Percentiles rank a stretch among this genome's conserved stretches.
These are phyloP conservation scores for Aspergillus kassunensis DNA, from an alignment of 495 filamentous ascomycete genomes.

Conservation along the genomic window DNA sequence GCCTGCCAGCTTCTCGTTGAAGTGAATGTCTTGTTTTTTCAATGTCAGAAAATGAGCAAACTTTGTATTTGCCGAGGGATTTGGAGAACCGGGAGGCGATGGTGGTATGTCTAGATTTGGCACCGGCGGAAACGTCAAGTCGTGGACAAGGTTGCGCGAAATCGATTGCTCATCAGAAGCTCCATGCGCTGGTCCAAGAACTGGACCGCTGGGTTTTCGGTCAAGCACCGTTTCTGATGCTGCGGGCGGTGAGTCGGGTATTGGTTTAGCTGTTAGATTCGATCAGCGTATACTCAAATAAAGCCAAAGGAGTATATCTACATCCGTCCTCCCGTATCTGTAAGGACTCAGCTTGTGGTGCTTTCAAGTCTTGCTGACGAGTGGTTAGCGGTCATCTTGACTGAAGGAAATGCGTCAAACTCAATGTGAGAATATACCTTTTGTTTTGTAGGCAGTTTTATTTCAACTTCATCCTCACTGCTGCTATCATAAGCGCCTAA, in stretches of 20 bases:
- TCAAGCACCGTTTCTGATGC: neutral
- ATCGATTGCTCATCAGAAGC: conserved; percentile 43
- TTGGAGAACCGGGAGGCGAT: conserved; percentile 76
- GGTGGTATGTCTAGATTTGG: conserved; percentile 78
- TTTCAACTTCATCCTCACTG: conserved; percentile 62
- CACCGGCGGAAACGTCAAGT: conserved; percentile 78
- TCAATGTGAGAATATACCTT: conserved; percentile 18
- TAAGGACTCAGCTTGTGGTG: neutral
- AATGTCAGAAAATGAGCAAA: conserved; percentile 79
- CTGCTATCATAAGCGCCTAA: conserved; percentile 74
- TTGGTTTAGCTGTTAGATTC: conserved; percentile 2
- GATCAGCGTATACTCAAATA: neutral
- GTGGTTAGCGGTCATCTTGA: neutral
- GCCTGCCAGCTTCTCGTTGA: conserved; percentile 75
- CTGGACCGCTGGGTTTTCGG: conserved; percentile 33
- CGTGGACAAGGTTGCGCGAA: conserved; percentile 62
- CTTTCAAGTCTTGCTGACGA: conserved; percentile 11
- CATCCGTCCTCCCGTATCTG: conserved; percentile 14
- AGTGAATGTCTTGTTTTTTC: conserved; percentile 83
- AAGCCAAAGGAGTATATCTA: conserved; percentile 9
- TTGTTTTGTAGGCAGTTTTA: conserved; percentile 6
- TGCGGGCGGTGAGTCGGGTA: neutral
- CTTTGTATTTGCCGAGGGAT: conserved; percentile 61
- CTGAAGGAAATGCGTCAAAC: neutral
- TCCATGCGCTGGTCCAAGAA: conserved; percentile 42